phyloP scores from a whole-genome alignment of 345 rosid genomes.

The Ceriops tagal region DNA sequence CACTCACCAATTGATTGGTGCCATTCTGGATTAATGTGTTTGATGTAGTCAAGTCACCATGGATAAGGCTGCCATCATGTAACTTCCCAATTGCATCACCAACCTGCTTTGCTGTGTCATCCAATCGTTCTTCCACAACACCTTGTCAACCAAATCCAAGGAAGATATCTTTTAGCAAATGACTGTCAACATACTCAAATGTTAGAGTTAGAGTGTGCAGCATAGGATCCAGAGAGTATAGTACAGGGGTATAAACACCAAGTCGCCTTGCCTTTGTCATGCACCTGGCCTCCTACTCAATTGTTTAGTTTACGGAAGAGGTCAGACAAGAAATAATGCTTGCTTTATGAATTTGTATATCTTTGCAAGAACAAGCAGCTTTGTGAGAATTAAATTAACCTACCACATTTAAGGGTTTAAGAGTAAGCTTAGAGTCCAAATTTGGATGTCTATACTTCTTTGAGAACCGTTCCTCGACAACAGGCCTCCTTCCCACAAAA shows the following conservation, averaged over 20 bases:
- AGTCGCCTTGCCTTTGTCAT: conserved; percentile 92
- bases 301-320: background rate
- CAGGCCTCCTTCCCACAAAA: conserved; percentile 67
- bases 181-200: conserved; percentile 82
- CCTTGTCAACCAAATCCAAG: conserved; percentile 71
- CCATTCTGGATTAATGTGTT: conserved; percentile 69
- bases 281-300: conserved; percentile 84
- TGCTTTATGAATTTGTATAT: background rate
- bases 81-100: conserved; percentile 79
- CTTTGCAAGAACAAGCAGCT: background rate
- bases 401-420: conserved; percentile 80
- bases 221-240: conserved; percentile 69
- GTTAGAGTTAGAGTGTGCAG: conserved; percentile 66
- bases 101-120: conserved; percentile 70
- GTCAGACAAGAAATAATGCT: conserved; percentile 1
- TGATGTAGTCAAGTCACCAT: conserved; percentile 94
- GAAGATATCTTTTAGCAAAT: conserved; percentile 70
- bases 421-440: conserved; percentile 77
- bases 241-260: conserved; percentile 73
- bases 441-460: conserved; percentile 92
- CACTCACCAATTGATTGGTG: conserved; percentile 62
- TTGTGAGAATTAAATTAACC: conserved; percentile 24
- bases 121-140: conserved; percentile 58
- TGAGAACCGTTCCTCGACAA: conserved; percentile 83
- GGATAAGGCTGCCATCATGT: conserved; percentile 93